Evolutionary conservation across 192 early-diverging fungal species (phyloP), one percentile per base, ranked within the genome.

Genomic region (Coemansia reversa): DNA sequence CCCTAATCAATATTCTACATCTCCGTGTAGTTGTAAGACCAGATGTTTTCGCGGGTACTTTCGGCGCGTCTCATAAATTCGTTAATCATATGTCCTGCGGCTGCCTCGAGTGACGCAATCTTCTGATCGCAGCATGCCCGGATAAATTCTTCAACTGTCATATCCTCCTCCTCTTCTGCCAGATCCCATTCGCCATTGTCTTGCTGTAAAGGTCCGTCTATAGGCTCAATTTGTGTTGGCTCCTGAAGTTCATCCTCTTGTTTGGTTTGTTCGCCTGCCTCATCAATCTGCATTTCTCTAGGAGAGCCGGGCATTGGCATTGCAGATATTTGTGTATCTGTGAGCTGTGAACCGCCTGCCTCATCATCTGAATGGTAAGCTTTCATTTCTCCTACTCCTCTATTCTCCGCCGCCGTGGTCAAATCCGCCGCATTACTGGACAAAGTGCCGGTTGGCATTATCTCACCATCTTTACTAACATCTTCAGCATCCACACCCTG

Each of bases 81-180:
- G 30, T 62, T 65, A 42, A 81, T 59, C 73, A 81, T 81, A 55
- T 81, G 69, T 0, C 69, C 58, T 2, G 72, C 78, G 3, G 73
- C 71, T 18, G 69, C 65, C 49, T 81, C 69, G 24, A 81, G 66
- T 22, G 68, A 67, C 0, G 69, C 51, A 16, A 75, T 65, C 42
- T 72, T 75, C 7, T 75, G 72, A 4, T 75, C 65, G 28, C 72
- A 74, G 65, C 78, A 81, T 19, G 68, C 66, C 16, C 73, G 81
- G 54, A 83, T 83, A 57, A 83, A 83, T 63, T 83, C 76, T 28
- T 83, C 81, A 2, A 83, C 81, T 0, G 76, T 76, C 81, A 83
- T 75, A 20, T 56, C 52, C 48, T 67, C 72, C 62, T 83, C 81
- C 0, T 64, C 71, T 29, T 67, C 64, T 22, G 60, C 65, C 25